Conservation (phyloP, 441 rosid genomes). For the Aquilaria agallochum region DNA sequence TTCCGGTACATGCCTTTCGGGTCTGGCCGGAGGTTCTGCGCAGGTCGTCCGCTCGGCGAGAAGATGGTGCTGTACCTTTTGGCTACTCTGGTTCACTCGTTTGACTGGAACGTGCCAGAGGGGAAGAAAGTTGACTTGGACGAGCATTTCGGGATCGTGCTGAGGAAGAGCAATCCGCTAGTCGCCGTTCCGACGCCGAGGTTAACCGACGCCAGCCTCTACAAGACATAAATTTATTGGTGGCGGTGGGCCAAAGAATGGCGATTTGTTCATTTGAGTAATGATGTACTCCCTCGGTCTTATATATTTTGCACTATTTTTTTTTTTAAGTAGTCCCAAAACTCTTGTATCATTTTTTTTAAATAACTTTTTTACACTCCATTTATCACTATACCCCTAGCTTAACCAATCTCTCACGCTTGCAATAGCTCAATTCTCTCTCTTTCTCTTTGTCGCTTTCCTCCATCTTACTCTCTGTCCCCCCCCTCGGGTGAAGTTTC, state of each 20-base stretch:
- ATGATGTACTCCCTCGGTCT: background rate
- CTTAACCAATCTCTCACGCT: too few relatives aligned
- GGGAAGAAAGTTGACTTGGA: constrained; percentile 30
- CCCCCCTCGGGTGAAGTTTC: too few relatives aligned
- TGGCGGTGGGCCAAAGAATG: background rate
- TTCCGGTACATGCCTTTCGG: constrained; percentile 55
- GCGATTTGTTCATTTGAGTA: constrained; percentile 3
- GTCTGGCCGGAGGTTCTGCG: constrained; percentile 55
- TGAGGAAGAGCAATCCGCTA: constrained; percentile 35
- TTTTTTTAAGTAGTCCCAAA: background rate
- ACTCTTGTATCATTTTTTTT: background rate
- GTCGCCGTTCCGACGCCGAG: constrained; percentile 40
- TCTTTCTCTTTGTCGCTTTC: too few relatives aligned
- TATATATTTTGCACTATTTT: background rate
- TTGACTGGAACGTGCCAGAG: constrained; percentile 47
- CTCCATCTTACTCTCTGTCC: too few relatives aligned
- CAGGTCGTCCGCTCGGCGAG: constrained; percentile 48
- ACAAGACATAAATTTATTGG: background rate
- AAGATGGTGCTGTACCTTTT: constrained; percentile 37
- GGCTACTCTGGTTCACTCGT: constrained; percentile 50
- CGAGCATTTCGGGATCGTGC: constrained; percentile 42
- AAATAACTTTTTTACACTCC: too few relatives aligned
- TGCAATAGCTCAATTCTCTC: too few relatives aligned
- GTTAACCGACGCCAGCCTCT: constrained; percentile 20
- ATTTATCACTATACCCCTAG: too few relatives aligned